Conservation (phyloP, 2,329 filamentous ascomycete species). For the Plectosphaerella plurivora region DNA sequence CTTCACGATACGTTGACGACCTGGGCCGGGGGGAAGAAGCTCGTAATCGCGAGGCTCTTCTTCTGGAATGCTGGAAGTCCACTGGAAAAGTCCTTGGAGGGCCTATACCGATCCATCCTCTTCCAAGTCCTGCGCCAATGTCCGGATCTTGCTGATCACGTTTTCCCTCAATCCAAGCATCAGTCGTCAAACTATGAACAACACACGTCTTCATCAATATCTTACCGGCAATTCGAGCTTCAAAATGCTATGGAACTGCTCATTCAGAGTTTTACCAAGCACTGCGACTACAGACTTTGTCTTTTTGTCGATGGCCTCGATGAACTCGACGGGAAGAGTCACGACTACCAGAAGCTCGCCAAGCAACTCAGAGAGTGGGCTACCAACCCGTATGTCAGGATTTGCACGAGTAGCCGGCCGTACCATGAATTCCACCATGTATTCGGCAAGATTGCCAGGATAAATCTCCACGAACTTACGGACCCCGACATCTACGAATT, state of each 20-base stretch:
- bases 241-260: too few relatives aligned
- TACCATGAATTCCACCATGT: neutral
- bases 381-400: neutral
- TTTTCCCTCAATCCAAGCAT: neutral
- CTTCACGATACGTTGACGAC: neutral
- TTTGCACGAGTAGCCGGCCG: constrained; percentile 1
- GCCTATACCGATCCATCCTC: constrained; percentile 4
- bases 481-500: neutral
- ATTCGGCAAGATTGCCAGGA: neutral
- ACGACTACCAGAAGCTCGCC: neutral
- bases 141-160: neutral
- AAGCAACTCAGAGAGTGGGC: neutral
- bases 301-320: constrained; percentile 6
- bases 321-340: neutral
- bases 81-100: constrained; percentile 7
- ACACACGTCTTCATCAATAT: too few relatives aligned
- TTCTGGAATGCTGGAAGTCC: constrained; percentile 6
- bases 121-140: constrained; percentile 1
- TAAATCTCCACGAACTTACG: constrained; percentile 1
- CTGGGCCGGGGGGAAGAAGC: constrained; percentile 4
- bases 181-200: too few relatives aligned
- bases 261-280: too few relatives aligned
- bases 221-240: too few relatives aligned
- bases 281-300: neutral
- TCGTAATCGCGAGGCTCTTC: constrained; percentile 5